phyloP scores from a whole-genome alignment of 2,329 filamentous ascomycete genomes.

The Paecilomyces fulvus region DNA sequence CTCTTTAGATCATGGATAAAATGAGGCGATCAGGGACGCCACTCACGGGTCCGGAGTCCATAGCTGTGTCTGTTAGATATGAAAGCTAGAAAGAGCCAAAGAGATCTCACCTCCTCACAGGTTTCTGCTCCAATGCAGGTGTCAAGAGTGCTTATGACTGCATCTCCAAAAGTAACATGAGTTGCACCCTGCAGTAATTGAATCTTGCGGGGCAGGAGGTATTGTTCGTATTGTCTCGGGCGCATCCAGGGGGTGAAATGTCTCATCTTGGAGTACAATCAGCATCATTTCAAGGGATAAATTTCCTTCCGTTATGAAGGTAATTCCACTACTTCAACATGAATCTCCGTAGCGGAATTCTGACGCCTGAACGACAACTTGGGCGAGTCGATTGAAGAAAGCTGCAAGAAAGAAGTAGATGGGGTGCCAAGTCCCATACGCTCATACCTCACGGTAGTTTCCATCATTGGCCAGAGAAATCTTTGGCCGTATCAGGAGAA shows the following conservation, averaged over 20 bases:
- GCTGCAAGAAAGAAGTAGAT: not conserved
- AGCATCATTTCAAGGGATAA: not conserved
- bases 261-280: constrained; percentile 39
- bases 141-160: constrained; percentile 52
- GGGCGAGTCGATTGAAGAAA: no score
- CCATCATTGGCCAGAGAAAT: constrained; percentile 61
- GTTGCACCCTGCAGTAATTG: constrained; percentile 45
- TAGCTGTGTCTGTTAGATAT: constrained; percentile 53
- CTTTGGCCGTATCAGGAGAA: constrained; percentile 60
- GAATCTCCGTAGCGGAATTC: no score
- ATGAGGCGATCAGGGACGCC: not conserved
- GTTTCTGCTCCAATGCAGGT: constrained; percentile 43
- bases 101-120: constrained; percentile 1
- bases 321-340: no score
- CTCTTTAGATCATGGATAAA: constrained; percentile 11
- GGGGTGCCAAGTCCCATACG: not conserved
- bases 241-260: constrained; percentile 56
- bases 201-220: constrained; percentile 52
- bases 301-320: not conserved
- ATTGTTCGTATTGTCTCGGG: constrained; percentile 48
- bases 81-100: constrained; percentile 32
- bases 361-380: no score
- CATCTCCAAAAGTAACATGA: constrained; percentile 58
- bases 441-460: constrained; percentile 38
- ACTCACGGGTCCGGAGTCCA: constrained; percentile 41